Percentiles rank a stretch among this genome's conserved stretches.
These are phyloP conservation scores for Corchorus capsularis DNA, from an alignment of 345 rosid species.

Conservation along the genomic window DNA sequence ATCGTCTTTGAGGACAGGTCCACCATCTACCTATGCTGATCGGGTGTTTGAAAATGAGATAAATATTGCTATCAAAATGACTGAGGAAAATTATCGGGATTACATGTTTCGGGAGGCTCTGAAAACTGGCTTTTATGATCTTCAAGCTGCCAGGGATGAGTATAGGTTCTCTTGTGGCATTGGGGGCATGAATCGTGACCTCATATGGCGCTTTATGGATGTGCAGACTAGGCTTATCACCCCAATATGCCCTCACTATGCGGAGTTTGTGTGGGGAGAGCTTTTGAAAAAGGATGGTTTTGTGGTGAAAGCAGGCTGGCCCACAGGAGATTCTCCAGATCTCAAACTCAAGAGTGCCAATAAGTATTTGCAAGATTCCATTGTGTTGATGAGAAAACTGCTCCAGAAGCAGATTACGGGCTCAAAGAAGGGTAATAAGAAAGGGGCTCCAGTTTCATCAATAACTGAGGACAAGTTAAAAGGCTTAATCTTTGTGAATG, in stretches of 20 bases:
- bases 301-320: slow-evolving; percentile 90
- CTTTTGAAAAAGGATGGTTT: slow-evolving; percentile 78
- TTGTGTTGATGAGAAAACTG: slow-evolving; percentile 75
- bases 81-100: slow-evolving; percentile 64
- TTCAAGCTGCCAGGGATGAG: slow-evolving; percentile 93
- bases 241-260: slow-evolving; percentile 94
- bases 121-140: slow-evolving; percentile 87
- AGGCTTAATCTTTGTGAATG: slow-evolving; percentile 76
- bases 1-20: slow-evolving; percentile 70
- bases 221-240: slow-evolving; percentile 85
- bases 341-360: slow-evolving; percentile 78
- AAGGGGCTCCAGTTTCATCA: slow-evolving; percentile 56
- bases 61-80: slow-evolving; percentile 71
- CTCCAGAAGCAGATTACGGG: slow-evolving; percentile 70
- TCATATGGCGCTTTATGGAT: slow-evolving; percentile 78
- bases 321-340: slow-evolving; percentile 67
- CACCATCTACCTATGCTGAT: slow-evolving; percentile 78
- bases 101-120: slow-evolving; percentile 94
- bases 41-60: slow-evolving; percentile 84
- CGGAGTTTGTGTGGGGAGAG: slow-evolving; percentile 88
- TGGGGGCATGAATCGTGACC: slow-evolving; percentile 70
- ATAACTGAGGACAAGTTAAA: slow-evolving; percentile 49
- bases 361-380: slow-evolving; percentile 88
- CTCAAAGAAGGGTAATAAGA: slow-evolving; percentile 69
- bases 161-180: slow-evolving; percentile 83